phyloP scores from a whole-genome alignment of 208 protist species.

The Trypanosoma theileri region DNA sequence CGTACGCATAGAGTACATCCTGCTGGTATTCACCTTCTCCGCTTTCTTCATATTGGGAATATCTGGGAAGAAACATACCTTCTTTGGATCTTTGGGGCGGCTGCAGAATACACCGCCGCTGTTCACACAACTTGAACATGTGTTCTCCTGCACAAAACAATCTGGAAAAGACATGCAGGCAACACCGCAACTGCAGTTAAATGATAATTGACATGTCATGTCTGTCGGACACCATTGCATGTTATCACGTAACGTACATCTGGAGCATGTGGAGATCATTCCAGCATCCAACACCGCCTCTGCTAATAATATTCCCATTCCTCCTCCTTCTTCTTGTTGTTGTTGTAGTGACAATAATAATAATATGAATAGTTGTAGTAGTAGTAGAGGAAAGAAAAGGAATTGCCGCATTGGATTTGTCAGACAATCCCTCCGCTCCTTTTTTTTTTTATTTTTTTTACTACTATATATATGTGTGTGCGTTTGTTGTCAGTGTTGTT shows the following conservation, averaged over 20 bases:
- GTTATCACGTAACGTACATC: constrained; percentile 41
- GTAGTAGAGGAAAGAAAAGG: not conserved
- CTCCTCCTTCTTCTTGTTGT: no score
- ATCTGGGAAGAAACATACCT: constrained; percentile 38
- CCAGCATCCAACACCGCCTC: constrained; percentile 1
- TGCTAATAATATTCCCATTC: not conserved
- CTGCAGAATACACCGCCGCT: constrained; percentile 47
- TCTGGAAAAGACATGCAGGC: constrained; percentile 37
- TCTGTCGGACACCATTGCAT: constrained; percentile 48
- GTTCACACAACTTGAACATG: constrained; percentile 39
- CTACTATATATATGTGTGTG: not conserved
- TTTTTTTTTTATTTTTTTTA: not conserved
- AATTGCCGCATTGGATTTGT: not conserved
- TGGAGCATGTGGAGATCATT: constrained; percentile 37
- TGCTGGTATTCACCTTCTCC: no score
- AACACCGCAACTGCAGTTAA: constrained; percentile 39
- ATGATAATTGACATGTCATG: constrained; percentile 43
- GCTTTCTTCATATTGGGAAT: not conserved
- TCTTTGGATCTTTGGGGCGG: not conserved
- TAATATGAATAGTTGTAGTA: not conserved
- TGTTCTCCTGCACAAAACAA: constrained; percentile 45
- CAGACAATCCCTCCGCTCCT: not conserved
- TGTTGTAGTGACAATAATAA: not conserved
- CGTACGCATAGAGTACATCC: no score
- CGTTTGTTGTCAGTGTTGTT: no score